Percentiles rank a stretch among this genome's conserved stretches.
These are phyloP conservation scores for Arthrobotrys iridis DNA, from an alignment of 2,329 filamentous ascomycete species.

Conservation along the genomic window DNA sequence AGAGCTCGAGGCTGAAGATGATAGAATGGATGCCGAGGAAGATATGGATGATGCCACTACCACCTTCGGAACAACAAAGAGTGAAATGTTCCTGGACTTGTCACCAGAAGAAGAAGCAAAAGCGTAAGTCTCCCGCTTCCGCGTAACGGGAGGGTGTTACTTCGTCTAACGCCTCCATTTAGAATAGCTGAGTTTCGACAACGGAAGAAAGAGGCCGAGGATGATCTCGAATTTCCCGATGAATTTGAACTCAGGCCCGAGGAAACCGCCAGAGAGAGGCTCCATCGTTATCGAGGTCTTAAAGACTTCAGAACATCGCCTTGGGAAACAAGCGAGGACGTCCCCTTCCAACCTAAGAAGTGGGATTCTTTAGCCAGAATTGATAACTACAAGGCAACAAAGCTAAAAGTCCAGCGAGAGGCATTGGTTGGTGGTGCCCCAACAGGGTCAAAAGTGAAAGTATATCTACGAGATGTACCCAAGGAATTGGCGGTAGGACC, in stretches of 20 bases:
- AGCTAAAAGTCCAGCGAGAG: slow-evolving; percentile 79
- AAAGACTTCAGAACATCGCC: slow-evolving; percentile 88
- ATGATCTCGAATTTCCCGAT: slow-evolving; percentile 95
- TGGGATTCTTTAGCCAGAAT: slow-evolving; percentile 88
- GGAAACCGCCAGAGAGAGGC: slow-evolving; percentile 82
- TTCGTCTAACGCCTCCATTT: background rate
- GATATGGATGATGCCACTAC: slow-evolving; percentile 75
- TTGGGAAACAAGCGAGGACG: slow-evolving; percentile 91
- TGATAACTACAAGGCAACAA: slow-evolving; percentile 86
- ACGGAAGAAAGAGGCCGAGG: slow-evolving; percentile 81
- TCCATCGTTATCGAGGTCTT: slow-evolving; percentile 86
- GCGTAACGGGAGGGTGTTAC: no score
- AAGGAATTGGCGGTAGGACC: slow-evolving; percentile 64
- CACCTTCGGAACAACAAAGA: slow-evolving; percentile 76
- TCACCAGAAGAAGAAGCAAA: slow-evolving; percentile 79
- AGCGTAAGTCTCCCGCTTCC: slow-evolving; percentile 52
- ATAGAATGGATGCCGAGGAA: slow-evolving; percentile 63
- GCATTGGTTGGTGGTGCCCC: slow-evolving; percentile 86
- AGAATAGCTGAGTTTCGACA: slow-evolving; percentile 79
- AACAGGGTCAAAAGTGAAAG: slow-evolving; percentile 81
- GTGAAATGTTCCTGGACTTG: slow-evolving; percentile 85
- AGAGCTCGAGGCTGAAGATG: slow-evolving; percentile 60
- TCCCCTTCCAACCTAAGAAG: slow-evolving; percentile 84
- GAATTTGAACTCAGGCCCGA: slow-evolving; percentile 94
- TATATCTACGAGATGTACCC: slow-evolving; percentile 75